Percentiles rank a stretch among this genome's conserved stretches.
These are phyloP conservation scores for Leishmania aethiopica DNA, from an alignment of 208 protist genomes.

Conservation along the genomic window DNA sequence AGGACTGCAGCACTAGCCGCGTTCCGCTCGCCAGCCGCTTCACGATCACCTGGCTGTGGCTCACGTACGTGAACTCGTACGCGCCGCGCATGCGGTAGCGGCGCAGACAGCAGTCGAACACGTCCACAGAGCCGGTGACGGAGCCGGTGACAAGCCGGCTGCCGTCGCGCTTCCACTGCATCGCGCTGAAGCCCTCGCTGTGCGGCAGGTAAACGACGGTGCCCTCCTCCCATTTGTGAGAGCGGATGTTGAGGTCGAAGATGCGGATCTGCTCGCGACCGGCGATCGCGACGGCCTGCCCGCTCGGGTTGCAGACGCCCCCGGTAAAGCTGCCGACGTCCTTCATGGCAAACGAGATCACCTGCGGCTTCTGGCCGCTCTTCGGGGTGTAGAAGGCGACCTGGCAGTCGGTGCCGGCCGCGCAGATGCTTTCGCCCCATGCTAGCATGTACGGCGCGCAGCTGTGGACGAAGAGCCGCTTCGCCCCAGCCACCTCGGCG, in stretches of 20 bases:
- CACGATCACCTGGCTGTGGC: constrained; percentile 96
- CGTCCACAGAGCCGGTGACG: constrained; percentile 94
- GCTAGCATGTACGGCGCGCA: constrained; percentile 90
- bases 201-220: constrained; percentile 81
- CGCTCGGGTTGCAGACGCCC: constrained; percentile 93
- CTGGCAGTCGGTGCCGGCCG: constrained; percentile 88
- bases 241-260: constrained; percentile 93
- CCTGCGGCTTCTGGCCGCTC: constrained; percentile 82
- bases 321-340: constrained; percentile 92
- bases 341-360: constrained; percentile 88
- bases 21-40: constrained; percentile 92
- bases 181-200: constrained; percentile 89
- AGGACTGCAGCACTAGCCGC: constrained; percentile 94
- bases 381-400: constrained; percentile 94
- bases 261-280: constrained; percentile 89
- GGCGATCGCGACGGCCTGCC: constrained; percentile 92
- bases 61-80: constrained; percentile 98
- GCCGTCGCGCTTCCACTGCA: constrained; percentile 96
- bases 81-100: constrained; percentile 94
- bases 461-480: constrained; percentile 88
- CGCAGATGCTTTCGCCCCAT: constrained; percentile 94
- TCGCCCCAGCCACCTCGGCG: constrained; percentile 58
- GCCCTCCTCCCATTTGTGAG: constrained; percentile 94
- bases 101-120: constrained; percentile 96
- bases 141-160: constrained; percentile 93